Base-by-base conservation (phyloP, 805 yeast species). In the Lachancea thermotolerans region DNA sequence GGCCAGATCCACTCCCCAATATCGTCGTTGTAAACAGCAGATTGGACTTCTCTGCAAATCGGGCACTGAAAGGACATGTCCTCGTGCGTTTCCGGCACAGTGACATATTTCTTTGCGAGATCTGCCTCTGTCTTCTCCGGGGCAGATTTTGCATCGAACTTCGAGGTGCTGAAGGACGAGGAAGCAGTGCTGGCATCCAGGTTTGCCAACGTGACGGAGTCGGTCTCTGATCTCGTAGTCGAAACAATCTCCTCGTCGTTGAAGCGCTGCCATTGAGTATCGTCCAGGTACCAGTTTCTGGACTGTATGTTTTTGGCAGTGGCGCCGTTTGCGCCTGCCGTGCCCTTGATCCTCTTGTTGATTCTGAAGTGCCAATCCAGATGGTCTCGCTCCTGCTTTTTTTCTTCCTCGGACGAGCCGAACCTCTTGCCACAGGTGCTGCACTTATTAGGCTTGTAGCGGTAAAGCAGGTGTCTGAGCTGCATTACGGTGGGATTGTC, bases 321-420 rank as follows among this genome's bases (percentile, higher is more conserved):
- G 0, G 57, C 48, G 17, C 48, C 53, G 6, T 49, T 39, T n/a
- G 35, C 43, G 6, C 55, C 48, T 7, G 40, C 37, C 8, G 61
- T 58, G 27, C 76, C 75, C 46, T 78, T 77, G 39, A 85, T 70
- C 56, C 84, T 81, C 60, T 86, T 87, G 64, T 88, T 91, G 37
- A 48, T 84, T 55, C 98, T 77, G 70, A 88, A 89, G 69, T 91
- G 98, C 97, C 97, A 91, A 64, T 91, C 99, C 52, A 88, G 68
- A 65, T 93, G 99, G 14, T 77, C 72, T 42, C 81, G 77, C 47
- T 76, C 75, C 39, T 67, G 65, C 5, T 65, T 64, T 33, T 65
- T 67, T 12, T 88, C 95, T 39, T 72, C 75, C 2, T 65, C 68
- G 31, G 81, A 77, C 43, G 75, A 74, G 3, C 78, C 72, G 60